These are phyloP conservation scores for Exobasidium cylindrosporum DNA, from an alignment of 1,284 basidiomycete genomes.

Conservation along the genomic window DNA sequence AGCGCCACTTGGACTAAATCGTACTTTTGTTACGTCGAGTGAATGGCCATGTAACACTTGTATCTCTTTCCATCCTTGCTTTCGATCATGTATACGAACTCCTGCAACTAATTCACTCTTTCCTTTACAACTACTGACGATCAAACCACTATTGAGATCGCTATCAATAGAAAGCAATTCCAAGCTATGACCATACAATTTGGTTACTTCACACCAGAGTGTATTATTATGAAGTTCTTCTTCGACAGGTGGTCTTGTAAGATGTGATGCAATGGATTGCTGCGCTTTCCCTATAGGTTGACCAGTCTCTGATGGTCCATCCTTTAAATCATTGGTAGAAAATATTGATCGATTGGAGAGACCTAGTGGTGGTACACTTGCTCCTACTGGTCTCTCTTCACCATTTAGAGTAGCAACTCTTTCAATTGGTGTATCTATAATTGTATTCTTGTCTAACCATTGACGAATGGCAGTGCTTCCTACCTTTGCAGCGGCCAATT, in stretches of 20 bases:
- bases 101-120: conserved; percentile 83
- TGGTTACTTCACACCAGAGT: conserved; percentile 94
- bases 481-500: conserved; percentile 43
- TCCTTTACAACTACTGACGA: conserved; percentile 91
- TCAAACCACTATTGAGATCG: conserved; percentile 61
- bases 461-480: conserved; percentile 50
- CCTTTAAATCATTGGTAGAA: conserved; percentile 9
- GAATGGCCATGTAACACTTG: conserved; percentile 75
- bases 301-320: conserved; percentile 10
- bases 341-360: conserved; percentile 51
- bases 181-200: conserved; percentile 96
- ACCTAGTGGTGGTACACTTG: conserved; percentile 48
- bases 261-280: conserved; percentile 1
- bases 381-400: conserved; percentile 29
- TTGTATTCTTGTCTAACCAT: conserved; percentile 30
- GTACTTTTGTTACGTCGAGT: conserved; percentile 83
- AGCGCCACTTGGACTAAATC: conserved; percentile 79
- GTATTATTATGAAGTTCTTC: conserved; percentile 73
- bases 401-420: conserved; percentile 2
- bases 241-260: conserved; percentile 58
- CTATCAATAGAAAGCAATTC: conserved; percentile 64
- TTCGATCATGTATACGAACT: conserved; percentile 75
- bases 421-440: neutral
- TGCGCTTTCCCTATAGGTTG: conserved; percentile 22
- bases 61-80: conserved; percentile 61